Conservation (phyloP, 352 stramenopile genomes). For the Globisporangium nagaii region DNA sequence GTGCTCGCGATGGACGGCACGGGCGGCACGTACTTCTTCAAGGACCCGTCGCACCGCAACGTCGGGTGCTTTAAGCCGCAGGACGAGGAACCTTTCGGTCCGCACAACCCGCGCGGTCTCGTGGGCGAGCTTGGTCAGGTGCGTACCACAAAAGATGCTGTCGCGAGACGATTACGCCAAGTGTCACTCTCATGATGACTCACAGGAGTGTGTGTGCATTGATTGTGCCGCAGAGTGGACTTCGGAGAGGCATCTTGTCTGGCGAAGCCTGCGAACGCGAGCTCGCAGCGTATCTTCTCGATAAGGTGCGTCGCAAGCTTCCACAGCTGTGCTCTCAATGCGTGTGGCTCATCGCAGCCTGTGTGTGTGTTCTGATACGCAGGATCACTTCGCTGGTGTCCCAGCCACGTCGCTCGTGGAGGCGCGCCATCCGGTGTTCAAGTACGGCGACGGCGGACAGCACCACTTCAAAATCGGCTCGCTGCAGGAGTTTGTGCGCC, state of each 20-base stretch:
- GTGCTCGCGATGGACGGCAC: conserved; percentile 94
- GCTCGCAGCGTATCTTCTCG: conserved; percentile 96
- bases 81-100: conserved; percentile 97
- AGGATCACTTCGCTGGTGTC: conserved; percentile 82
- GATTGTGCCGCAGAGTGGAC: conserved; percentile 36
- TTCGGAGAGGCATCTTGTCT: conserved; percentile 91
- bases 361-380: too few relatives aligned
- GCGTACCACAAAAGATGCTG: background rate
- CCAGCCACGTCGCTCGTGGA: conserved; percentile 79
- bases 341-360: too few relatives aligned
- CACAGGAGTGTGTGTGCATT: background rate
- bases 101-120: conserved; percentile 96
- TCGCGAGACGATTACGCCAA: background rate
- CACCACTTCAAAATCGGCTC: conserved; percentile 93
- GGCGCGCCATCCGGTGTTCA: conserved; percentile 70
- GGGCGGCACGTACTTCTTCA: conserved; percentile 98
- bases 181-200: background rate
- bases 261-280: conserved; percentile 96
- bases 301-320: conserved; percentile 55
- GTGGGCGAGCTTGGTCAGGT: conserved; percentile 74
- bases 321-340: conserved; percentile 16
- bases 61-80: conserved; percentile 97
- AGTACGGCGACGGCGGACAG: conserved; percentile 44
- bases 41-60: conserved; percentile 90
- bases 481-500: conserved; percentile 95